Evolutionary conservation across 2,329 filamentous ascomycete species (phyloP).

Genomic region (Penicillium corylophilum): DNA sequence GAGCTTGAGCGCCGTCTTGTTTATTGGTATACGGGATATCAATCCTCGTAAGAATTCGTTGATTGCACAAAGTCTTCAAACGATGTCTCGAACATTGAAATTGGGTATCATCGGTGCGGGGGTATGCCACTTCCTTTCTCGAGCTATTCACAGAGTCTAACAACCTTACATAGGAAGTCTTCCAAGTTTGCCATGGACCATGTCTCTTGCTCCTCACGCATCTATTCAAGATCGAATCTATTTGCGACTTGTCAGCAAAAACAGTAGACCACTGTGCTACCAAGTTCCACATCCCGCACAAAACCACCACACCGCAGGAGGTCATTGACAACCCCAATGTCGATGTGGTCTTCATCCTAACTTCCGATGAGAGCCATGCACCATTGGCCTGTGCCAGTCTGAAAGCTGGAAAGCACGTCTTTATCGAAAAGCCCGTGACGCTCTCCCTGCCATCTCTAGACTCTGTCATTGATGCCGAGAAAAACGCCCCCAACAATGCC

Average conservation of each 20-base stretch:
- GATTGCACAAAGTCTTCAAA: neutral
- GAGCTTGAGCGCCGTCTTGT: neutral
- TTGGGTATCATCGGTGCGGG: slow-evolving; percentile 17
- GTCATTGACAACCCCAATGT: slow-evolving; percentile 15
- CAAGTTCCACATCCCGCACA: slow-evolving; percentile 12
- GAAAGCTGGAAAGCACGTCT: slow-evolving; percentile 17
- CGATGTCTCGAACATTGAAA: slow-evolving; percentile 2
- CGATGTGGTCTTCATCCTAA: slow-evolving; percentile 18
- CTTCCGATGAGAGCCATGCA: slow-evolving; percentile 21
- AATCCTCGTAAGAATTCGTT: neutral
- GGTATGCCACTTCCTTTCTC: slow-evolving; percentile 1
- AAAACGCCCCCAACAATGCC: slow-evolving; percentile 8
- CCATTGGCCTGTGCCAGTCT: slow-evolving; percentile 12
- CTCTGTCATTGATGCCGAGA: slow-evolving; percentile 14
- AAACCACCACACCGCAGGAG: slow-evolving; percentile 14
- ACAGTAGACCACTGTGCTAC: slow-evolving; percentile 15
- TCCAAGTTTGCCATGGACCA: slow-evolving; percentile 18
- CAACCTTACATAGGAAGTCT: slow-evolving; percentile 10
- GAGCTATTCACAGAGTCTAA: neutral
- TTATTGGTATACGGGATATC: neutral
- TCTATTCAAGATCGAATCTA: slow-evolving; percentile 16
- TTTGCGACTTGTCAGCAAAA: slow-evolving; percentile 17
- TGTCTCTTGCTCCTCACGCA: slow-evolving; percentile 15
- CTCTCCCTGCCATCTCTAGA: slow-evolving; percentile 10
- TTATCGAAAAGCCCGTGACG: slow-evolving; percentile 18